These are phyloP conservation scores for Vitellaria paradoxa DNA, from an alignment of 179 eudicot genomes.

Conservation along the genomic window DNA sequence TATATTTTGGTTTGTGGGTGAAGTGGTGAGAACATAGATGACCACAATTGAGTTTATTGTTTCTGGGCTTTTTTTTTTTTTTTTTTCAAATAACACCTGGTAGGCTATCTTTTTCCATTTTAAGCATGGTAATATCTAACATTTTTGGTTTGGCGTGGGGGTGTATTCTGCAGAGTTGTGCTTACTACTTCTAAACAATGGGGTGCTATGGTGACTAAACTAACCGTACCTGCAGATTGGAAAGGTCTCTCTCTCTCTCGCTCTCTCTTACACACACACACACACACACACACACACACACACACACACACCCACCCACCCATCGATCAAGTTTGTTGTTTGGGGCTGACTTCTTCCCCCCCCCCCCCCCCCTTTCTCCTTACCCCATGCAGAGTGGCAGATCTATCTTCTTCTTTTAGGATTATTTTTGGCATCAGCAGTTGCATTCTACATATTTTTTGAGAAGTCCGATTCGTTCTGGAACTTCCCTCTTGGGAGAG, in stretches of 20 bases:
- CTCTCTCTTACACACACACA: background rate
- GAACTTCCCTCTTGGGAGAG: conserved; percentile 53
- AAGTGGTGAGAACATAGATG: background rate
- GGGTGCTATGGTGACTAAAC: conserved; percentile 88
- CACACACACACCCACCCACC: no score
- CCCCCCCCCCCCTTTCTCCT: no score
- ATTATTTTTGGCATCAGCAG: conserved; percentile 72
- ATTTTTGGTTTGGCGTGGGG: background rate
- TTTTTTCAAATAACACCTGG: background rate
- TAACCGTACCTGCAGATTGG: conserved; percentile 93
- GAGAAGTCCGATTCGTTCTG: conserved; percentile 77
- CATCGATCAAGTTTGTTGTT: background rate
- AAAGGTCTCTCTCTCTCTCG: conserved; percentile 60
- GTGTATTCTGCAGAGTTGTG: conserved; percentile 56
- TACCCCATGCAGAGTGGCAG: conserved; percentile 80
- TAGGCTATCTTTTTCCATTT: background rate
- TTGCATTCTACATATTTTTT: conserved; percentile 69
- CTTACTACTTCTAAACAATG: conserved; percentile 76
- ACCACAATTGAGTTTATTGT: background rate
- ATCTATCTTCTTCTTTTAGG: conserved; percentile 64
- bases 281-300: no score
- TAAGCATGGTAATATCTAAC: background rate
- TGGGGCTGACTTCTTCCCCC: background rate
- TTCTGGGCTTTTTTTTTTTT: no score
- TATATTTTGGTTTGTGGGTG: background rate